Percentiles rank a stretch among this genome's conserved stretches.
Evolutionary conservation across 495 filamentous ascomycete species (phyloP).

Genomic region (Lophiostoma macrostomum): DNA sequence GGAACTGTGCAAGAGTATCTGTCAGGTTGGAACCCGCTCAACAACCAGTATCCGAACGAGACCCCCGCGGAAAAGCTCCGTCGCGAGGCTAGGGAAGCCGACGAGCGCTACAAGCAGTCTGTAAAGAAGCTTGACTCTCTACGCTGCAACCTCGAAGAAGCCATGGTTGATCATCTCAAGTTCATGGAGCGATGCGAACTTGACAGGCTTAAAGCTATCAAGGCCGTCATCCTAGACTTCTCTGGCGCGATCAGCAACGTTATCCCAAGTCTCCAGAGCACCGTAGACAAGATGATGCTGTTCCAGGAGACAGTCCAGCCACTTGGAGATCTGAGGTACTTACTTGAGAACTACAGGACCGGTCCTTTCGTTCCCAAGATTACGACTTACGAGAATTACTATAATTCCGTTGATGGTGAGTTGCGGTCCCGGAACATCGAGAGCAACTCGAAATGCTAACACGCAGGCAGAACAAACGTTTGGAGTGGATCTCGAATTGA

Average conservation of each 20-base stretch:
- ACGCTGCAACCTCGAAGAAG: constrained; percentile 90
- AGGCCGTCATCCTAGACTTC: constrained; percentile 95
- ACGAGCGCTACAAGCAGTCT: constrained; percentile 86
- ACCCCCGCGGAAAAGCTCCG: constrained; percentile 82
- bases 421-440: neutral
- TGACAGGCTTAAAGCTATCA: constrained; percentile 94
- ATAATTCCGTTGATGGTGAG: constrained; percentile 85
- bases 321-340: constrained; percentile 82
- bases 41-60: constrained; percentile 85
- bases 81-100: constrained; percentile 83
- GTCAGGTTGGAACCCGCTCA: constrained; percentile 85
- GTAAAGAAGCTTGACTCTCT: constrained; percentile 83
- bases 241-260: constrained; percentile 97
- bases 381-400: constrained; percentile 97
- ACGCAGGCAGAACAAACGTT: constrained; percentile 79
- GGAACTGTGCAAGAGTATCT: constrained; percentile 83
- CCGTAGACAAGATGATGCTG: constrained; percentile 96
- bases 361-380: constrained; percentile 88
- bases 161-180: constrained; percentile 83
- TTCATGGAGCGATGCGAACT: constrained; percentile 98
- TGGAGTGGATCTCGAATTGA: constrained; percentile 91
- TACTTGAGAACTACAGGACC: constrained; percentile 97
- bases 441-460: constrained; percentile 28
- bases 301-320: constrained; percentile 98
- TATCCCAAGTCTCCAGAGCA: constrained; percentile 90